These are phyloP conservation scores for Pyricularia sp. DNA, from an alignment of 2,329 filamentous ascomycete genomes.

Conservation along the genomic window DNA sequence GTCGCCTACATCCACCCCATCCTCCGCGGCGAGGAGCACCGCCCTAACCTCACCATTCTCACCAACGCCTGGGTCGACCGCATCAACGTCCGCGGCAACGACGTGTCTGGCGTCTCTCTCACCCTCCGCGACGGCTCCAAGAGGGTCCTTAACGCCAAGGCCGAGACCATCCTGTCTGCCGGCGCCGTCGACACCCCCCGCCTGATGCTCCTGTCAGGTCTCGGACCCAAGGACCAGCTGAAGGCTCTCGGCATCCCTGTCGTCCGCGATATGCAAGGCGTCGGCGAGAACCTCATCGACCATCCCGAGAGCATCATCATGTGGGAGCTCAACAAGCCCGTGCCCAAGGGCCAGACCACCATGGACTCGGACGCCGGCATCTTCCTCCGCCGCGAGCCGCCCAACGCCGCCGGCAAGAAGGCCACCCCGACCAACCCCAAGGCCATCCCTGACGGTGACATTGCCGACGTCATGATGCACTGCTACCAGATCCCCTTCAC, in stretches of 20 bases:
- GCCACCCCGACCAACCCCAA: slow-evolving; percentile 36
- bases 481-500: slow-evolving; percentile 94
- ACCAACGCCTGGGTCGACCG: slow-evolving; percentile 84
- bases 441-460: slow-evolving; percentile 55
- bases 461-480: slow-evolving; percentile 90
- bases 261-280: slow-evolving; percentile 48
- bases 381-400: slow-evolving; percentile 70
- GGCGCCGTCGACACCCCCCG: slow-evolving; percentile 77
- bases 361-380: slow-evolving; percentile 88
- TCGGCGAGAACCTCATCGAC: slow-evolving; percentile 53
- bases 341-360: slow-evolving; percentile 69
- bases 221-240: slow-evolving; percentile 46
- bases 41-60: slow-evolving; percentile 75
- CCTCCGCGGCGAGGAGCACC: slow-evolving; percentile 70
- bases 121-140: slow-evolving; percentile 44
- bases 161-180: slow-evolving; percentile 71
- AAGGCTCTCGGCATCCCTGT: slow-evolving; percentile 42
- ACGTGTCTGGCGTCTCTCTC: slow-evolving; percentile 65
- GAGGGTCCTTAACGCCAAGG: slow-evolving; percentile 52
- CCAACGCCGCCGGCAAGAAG: slow-evolving; percentile 57
- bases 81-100: slow-evolving; percentile 61
- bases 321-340: slow-evolving; percentile 73
- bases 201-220: slow-evolving; percentile 47
- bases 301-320: slow-evolving; percentile 53
- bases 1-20: slow-evolving; percentile 93